These are phyloP conservation scores for Pulicaria dysenterica DNA, from an alignment of 129 eudicot species.

Conservation along the genomic window DNA sequence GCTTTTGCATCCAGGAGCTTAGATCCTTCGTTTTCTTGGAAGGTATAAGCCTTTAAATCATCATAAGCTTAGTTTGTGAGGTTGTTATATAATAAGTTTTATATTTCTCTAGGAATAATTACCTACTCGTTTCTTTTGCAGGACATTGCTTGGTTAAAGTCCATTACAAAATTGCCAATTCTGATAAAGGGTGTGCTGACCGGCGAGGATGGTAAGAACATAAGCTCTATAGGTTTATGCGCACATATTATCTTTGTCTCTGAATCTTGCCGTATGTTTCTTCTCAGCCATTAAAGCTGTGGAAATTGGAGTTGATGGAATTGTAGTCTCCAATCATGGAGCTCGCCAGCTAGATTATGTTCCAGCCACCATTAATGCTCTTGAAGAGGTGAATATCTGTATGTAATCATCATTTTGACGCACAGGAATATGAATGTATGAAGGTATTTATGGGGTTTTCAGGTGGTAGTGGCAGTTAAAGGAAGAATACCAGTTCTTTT, in stretches of 20 bases:
- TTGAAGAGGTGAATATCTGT: constrained; percentile 64
- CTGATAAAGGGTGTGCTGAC: constrained; percentile 80
- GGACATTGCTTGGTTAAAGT: constrained; percentile 83
- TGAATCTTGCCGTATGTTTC: neutral
- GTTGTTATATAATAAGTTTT: neutral
- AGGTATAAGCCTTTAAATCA: constrained; percentile 43
- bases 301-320: constrained; percentile 82
- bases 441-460: neutral
- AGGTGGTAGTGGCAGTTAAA: constrained; percentile 70
- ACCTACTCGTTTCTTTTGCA: constrained; percentile 34
- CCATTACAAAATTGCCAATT: constrained; percentile 77
- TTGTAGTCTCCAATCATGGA: constrained; percentile 86
- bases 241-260: constrained; percentile 4
- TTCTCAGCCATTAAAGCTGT: constrained; percentile 68
- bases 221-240: neutral
- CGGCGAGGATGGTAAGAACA: constrained; percentile 67
- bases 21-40: constrained; percentile 78
- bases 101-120: neutral
- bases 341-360: constrained; percentile 89
- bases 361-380: constrained; percentile 74
- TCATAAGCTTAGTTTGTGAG: neutral
- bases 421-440: neutral
- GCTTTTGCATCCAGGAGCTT: constrained; percentile 51
- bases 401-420: neutral
- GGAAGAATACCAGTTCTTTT: constrained; percentile 72